A percentile compares a stretch with the other conserved stretches of the same genome.
Evolutionary conservation across 345 rosid genomes (phyloP).

Genomic region (Cardamine resedifolia): DNA sequence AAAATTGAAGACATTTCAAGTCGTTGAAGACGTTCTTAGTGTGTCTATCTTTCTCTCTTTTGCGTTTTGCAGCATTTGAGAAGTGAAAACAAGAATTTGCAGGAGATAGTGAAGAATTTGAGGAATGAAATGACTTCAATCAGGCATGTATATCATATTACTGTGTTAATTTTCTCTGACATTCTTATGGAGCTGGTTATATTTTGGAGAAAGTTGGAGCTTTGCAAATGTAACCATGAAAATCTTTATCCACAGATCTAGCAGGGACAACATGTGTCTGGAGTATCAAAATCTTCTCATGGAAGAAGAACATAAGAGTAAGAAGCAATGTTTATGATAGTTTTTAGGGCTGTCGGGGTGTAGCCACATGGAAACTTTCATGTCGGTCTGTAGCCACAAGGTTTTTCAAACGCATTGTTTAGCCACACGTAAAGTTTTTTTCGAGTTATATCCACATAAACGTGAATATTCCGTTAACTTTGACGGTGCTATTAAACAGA

Average conservation of each 20-base stretch:
- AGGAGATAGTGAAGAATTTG: slow-evolving; percentile 44
- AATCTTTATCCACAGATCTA: slow-evolving; percentile 46
- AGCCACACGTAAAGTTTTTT: too few relatives aligned
- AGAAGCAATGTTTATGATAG: slow-evolving; percentile 32
- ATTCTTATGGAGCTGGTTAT: background rate
- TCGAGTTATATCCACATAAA: too few relatives aligned
- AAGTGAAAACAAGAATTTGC: slow-evolving; percentile 56
- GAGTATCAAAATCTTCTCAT: slow-evolving; percentile 60
- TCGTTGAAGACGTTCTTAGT: background rate
- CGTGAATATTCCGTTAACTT: too few relatives aligned
- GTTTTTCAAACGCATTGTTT: too few relatives aligned
- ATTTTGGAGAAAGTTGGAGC: slow-evolving; percentile 3
- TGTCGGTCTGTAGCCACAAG: too few relatives aligned
- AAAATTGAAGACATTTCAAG: background rate
- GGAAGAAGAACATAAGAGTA: slow-evolving; percentile 81
- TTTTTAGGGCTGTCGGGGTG: too few relatives aligned
- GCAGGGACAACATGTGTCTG: slow-evolving; percentile 47
- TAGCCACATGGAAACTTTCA: too few relatives aligned
- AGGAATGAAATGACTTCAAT: slow-evolving; percentile 50
- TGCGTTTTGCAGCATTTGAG: slow-evolving; percentile 46
- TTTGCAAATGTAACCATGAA: background rate
- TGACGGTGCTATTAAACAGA: too few relatives aligned
- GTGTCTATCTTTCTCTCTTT: slow-evolving; percentile 11
- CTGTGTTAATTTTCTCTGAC: background rate
- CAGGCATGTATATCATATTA: slow-evolving; percentile 44